Evolutionary conservation across 1,284 basidiomycete species (phyloP), one percentile per base, ranked within the genome.

Genomic region (Sporisorium iseilematis-ciliati): DNA sequence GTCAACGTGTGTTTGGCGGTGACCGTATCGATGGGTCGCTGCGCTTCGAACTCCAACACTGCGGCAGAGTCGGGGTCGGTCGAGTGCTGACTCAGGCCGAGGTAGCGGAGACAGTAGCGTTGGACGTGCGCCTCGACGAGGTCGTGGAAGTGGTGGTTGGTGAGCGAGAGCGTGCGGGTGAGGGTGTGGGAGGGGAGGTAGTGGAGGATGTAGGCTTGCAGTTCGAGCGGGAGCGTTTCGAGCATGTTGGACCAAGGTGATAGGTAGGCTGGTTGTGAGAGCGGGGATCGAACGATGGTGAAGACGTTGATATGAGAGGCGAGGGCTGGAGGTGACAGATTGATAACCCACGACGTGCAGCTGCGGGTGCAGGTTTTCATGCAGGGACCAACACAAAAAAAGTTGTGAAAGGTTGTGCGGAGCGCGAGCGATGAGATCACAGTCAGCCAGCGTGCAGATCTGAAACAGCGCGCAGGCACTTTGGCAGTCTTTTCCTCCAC

Each of bases 1-100:
- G 67, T 64, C 46, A 81, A 59, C 1, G 45, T 56, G 25, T 81
- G 79, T 43, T 81, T 81, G n/a, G 75, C 67, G 8, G 75, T 80
- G 14, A 81, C 58, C 2, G 79, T 81, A 26, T 81, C 79, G 45
- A 81, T 81, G 14, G 79, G 79, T 4, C 79, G 48, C n/a, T 79
- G 77, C 0, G 79, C 79, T 40, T 79, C 77, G 33, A 81, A 81
- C 42, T 79, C 73, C n/a, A 67, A 61, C 35, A 65, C 58, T 0
- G 66, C 65, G 1, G 62, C 66, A 4, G 54, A 51, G 45, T 62
- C 57, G 0, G 58, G 46, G 7, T 55, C 21, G 35, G 50, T 16
- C 14, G 59, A 61, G 21, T 70, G 51, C 23, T 38, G 51, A 20
- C 67, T 64, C 12, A 65, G 33, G 4, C 67, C 71, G 33, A 75